These are phyloP conservation scores for Anethum foeniculum DNA, from an alignment of 140 eudicot genomes.

Conservation along the genomic window DNA sequence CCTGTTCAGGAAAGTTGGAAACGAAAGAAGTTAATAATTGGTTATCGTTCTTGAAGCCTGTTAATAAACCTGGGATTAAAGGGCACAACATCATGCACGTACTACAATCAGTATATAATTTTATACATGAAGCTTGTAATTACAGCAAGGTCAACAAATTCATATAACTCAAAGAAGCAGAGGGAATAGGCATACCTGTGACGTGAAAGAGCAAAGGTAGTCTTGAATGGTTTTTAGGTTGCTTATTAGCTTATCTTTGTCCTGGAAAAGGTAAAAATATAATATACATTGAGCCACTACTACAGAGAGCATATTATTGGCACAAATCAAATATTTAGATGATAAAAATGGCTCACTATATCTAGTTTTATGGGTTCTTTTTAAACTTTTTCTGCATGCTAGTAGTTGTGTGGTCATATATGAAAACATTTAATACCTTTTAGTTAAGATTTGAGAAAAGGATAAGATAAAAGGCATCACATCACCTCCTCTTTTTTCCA, in stretches of 20 bases:
- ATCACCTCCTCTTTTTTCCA: background rate
- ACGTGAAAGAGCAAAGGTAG: conserved; percentile 66
- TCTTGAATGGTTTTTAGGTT: conserved; percentile 89
- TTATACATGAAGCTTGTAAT: background rate
- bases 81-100: background rate
- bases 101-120: background rate
- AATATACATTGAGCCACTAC: background rate
- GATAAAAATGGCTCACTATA: background rate
- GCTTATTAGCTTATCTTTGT: conserved; percentile 67
- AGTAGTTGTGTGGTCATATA: background rate
- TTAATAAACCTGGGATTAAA: background rate
- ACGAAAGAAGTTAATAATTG: background rate
- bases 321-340: background rate
- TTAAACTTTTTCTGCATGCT: background rate
- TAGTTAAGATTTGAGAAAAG: background rate
- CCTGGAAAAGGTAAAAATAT: conserved; percentile 37
- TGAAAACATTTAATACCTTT: background rate
- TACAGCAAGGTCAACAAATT: background rate
- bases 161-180: background rate
- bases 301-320: background rate
- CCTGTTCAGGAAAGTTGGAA: conserved; percentile 35
- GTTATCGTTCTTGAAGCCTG: background rate
- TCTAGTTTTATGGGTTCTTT: background rate
- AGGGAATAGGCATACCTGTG: no score
- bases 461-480: background rate